Evolutionary conservation across 2,329 filamentous ascomycete species (phyloP).

Genomic region (Penicillium sp.): DNA sequence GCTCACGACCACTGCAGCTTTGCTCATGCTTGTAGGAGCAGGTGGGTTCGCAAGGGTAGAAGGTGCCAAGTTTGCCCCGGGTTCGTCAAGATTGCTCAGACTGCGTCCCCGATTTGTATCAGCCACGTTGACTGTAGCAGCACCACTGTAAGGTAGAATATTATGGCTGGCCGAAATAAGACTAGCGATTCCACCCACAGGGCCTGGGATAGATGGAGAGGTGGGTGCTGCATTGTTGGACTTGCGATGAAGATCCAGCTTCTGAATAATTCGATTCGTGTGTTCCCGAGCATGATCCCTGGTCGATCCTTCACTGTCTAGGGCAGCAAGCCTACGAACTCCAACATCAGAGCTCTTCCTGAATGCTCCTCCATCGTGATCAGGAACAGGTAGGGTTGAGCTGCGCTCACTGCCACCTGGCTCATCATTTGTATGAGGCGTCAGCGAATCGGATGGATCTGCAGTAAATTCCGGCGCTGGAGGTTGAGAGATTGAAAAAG

Average conservation of each 20-base stretch:
- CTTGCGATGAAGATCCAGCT: conserved; percentile 86
- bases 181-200: conserved; percentile 74
- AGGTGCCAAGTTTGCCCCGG: conserved; percentile 73
- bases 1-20: conserved; percentile 78
- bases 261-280: conserved; percentile 87
- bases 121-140: conserved; percentile 41
- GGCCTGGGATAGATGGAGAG: conserved; percentile 45
- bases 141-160: conserved; percentile 68
- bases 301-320: conserved; percentile 67
- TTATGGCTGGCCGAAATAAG: conserved; percentile 84
- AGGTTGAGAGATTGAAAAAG: conserved; percentile 90
- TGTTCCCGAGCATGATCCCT: conserved; percentile 75
- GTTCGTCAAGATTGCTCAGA: conserved; percentile 47
- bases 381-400: conserved; percentile 69
- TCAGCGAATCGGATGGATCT: conserved; percentile 71
- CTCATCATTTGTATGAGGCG: conserved; percentile 60
- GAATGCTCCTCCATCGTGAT: conserved; percentile 60
- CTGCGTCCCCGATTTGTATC: conserved; percentile 42
- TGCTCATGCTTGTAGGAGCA: conserved; percentile 82
- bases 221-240: conserved; percentile 61
- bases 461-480: conserved; percentile 89
- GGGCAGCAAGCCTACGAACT: conserved; percentile 53
- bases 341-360: conserved; percentile 76
- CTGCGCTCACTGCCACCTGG: conserved; percentile 61
- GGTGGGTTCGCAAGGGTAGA: conserved; percentile 82